Percentiles rank a stretch among this genome's conserved stretches.
These are phyloP conservation scores for Kodamaea sp. DNA, from an alignment of 1,139 yeast genomes.

Conservation along the genomic window DNA sequence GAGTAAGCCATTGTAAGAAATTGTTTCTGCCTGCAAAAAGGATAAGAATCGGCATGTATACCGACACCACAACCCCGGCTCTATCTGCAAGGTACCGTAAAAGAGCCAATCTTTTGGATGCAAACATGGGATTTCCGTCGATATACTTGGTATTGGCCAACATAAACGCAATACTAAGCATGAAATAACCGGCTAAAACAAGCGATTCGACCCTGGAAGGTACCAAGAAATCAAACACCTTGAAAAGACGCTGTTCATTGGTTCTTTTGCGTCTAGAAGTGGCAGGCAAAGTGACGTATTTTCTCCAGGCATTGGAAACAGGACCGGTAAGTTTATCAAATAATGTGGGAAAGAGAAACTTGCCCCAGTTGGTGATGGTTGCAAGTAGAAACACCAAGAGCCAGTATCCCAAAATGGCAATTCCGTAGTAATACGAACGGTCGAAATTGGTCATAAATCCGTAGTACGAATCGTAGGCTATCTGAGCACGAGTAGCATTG, in stretches of 20 bases:
- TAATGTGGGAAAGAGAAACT: conserved; percentile 14
- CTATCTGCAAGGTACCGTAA: conserved; percentile 25
- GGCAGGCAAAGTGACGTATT: conserved; percentile 34
- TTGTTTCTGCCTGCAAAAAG: conserved; percentile 45
- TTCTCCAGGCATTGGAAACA: conserved; percentile 25
- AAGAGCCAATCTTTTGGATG: conserved; percentile 9
- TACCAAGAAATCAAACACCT: conserved; percentile 19
- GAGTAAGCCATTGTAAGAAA: conserved; percentile 39
- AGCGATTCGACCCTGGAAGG: conserved; percentile 27
- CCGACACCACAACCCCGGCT: conserved; percentile 29
- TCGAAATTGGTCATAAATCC: conserved; percentile 37
- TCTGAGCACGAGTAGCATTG: conserved; percentile 11
- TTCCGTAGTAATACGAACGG: conserved; percentile 47
- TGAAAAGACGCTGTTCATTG: conserved; percentile 25
- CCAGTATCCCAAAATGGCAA: conserved; percentile 52
- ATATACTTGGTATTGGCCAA: conserved; percentile 9
- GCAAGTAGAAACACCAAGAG: conserved; percentile 42
- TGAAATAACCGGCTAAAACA: conserved; percentile 15
- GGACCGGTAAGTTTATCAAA: conserved; percentile 24
- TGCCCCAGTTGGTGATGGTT: conserved; percentile 42
- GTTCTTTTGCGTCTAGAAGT: conserved; percentile 23
- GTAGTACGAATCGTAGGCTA: conserved; percentile 24
- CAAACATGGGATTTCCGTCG: conserved; percentile 9
- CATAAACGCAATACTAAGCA: conserved; percentile 14
- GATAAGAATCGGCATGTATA: conserved; percentile 23